phyloP scores from a whole-genome alignment of 2,329 filamentous ascomycete genomes.

The Trichoderma cornu-damae region DNA sequence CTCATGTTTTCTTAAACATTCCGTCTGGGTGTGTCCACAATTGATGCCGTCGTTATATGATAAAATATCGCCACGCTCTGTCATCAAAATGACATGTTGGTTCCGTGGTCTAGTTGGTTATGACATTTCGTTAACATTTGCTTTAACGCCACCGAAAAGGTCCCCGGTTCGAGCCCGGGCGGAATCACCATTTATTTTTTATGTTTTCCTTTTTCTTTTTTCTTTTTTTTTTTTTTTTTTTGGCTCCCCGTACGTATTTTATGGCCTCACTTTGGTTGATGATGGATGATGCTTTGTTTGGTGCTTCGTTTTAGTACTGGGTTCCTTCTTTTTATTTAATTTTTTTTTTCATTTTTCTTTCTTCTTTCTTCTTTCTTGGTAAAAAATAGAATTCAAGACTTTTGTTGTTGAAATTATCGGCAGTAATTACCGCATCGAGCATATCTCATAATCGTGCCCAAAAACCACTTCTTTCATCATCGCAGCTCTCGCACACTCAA shows the following conservation, averaged over 20 bases:
- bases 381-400: neutral
- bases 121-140: constrained; percentile 27
- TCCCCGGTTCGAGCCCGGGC: constrained; percentile 30
- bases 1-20: too few relatives aligned
- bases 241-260: too few relatives aligned
- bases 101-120: constrained; percentile 30
- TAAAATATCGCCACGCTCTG: neutral
- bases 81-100: constrained; percentile 5
- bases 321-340: too few relatives aligned
- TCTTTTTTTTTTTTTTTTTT: too few relatives aligned
- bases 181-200: constrained; percentile 22
- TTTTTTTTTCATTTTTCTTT: too few relatives aligned
- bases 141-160: constrained; percentile 26
- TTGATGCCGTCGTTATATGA: neutral
- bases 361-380: too few relatives aligned
- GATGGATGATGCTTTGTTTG: too few relatives aligned
- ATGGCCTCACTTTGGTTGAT: too few relatives aligned
- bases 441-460: constrained; percentile 12
- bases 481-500: neutral
- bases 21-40: too few relatives aligned
- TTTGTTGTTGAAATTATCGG: constrained; percentile 4
- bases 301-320: too few relatives aligned
- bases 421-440: neutral
- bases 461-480: neutral
- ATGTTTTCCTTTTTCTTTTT: too few relatives aligned